These are phyloP conservation scores for Selaginella tamariscina DNA, from an alignment of 75 land plant genomes.

Conservation along the genomic window DNA sequence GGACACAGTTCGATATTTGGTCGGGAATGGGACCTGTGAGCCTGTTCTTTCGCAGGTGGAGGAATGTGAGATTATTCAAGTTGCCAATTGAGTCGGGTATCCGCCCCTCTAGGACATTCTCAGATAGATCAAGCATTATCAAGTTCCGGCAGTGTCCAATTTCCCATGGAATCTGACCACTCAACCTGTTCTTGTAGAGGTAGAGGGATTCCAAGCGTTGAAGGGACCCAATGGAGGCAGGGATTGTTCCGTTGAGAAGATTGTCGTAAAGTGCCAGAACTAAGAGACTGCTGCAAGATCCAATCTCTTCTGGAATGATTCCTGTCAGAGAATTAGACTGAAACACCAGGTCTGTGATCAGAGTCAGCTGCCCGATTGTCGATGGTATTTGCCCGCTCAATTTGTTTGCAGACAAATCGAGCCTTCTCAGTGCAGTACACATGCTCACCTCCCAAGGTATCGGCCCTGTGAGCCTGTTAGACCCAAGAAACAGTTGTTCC, in stretches of 20 bases:
- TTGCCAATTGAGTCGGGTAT: constrained; percentile 44
- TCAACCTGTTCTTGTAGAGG: background rate
- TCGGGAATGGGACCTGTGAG: constrained; percentile 50
- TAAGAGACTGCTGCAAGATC: background rate
- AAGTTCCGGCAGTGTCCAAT: background rate
- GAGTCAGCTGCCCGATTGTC: background rate
- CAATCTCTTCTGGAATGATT: background rate
- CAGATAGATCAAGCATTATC: background rate
- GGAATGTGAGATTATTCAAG: constrained; percentile 33
- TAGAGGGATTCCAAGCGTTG: background rate
- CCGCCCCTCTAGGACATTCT: constrained; percentile 26
- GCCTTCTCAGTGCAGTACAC: background rate
- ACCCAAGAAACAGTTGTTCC: constrained; percentile 39
- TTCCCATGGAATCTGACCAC: background rate
- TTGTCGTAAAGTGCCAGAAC: background rate
- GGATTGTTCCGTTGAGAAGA: background rate
- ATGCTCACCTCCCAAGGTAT: constrained; percentile 12
- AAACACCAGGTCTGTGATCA: background rate
- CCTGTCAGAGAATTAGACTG: background rate
- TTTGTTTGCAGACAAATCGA: background rate
- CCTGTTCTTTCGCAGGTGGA: constrained; percentile 48
- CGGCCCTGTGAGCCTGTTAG: constrained; percentile 44
- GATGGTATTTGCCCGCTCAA: background rate
- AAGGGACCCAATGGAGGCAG: background rate
- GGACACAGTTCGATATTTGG: constrained; percentile 25